Base-by-base conservation (phyloP, 208 protist species). In the Naegleria fowleri region DNA sequence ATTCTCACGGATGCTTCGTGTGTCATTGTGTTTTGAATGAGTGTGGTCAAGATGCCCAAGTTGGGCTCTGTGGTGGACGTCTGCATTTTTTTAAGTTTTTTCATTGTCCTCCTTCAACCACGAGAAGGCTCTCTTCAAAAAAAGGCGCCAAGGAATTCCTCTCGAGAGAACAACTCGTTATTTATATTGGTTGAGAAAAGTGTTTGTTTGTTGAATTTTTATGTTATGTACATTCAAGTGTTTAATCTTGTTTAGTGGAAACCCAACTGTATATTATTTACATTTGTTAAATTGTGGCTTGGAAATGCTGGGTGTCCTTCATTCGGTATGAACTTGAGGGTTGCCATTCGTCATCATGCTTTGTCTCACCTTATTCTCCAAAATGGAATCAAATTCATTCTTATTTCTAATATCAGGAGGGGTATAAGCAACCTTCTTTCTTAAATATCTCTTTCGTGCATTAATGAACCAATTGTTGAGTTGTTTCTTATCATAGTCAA, bases 391-490 rank as follows among this genome's bases (percentile, higher is more conserved):
- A 79, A 79, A 79, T 79, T 79, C 29, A 79, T 79, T 79, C 29
- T 79, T 79, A n/a, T 36, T 79, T 36, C 29, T 29, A 79, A 79
- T 79, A 79, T 79, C 67, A 15, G 67, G 67, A 15, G 67, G 67
- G 1, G 67, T 36, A 36, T 79, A 79, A 9, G 29, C 67, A 86
- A 83, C 52, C 5, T 92, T 75, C 59, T 85, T 91, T 55, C 91
- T 89, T 25, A 94, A 76, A 39, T 92, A 92, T 38, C 93, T 43
- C 84, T 92, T 79, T 39, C 93, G 7, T 0, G 92, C 91, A 58
- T 94, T 94, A 0, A 90, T 94, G 38, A 94, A 94, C 93, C 93
- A 94, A 90, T 93, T 93, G 38, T 94, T 92, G 25, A 94, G 87
- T 75, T 94, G 93, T 58, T 67, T 94, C 16, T 88, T 91, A 3